Evolutionary conservation across 2,329 filamentous ascomycete species (phyloP).

Genomic region (Arthroderma sp.): DNA sequence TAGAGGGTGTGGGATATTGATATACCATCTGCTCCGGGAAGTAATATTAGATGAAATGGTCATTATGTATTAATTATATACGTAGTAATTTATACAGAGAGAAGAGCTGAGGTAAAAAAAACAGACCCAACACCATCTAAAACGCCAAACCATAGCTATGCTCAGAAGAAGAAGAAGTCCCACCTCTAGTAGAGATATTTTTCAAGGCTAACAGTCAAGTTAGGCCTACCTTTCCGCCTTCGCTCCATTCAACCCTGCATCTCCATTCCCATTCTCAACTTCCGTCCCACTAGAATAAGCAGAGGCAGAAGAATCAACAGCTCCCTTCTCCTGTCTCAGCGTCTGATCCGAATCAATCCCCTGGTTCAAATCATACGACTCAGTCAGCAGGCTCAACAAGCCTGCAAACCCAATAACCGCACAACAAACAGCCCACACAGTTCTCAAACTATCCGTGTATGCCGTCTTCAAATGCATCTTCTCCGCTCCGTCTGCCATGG

Average conservation of each 20-base stretch:
- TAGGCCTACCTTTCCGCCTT: too few species aligned
- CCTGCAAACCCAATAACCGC: constrained; percentile 40
- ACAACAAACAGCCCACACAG: constrained; percentile 44
- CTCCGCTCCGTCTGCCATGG: constrained; percentile 32
- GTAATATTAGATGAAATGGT: too few species aligned
- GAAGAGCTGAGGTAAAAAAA: too few species aligned
- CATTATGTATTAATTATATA: too few species aligned
- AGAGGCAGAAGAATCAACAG: background rate
- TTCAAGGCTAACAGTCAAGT: too few species aligned
- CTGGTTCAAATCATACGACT: constrained; percentile 36
- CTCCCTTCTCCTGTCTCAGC: constrained; percentile 26
- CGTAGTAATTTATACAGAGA: too few species aligned
- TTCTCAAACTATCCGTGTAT: constrained; percentile 42
- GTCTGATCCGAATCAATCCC: constrained; percentile 37
- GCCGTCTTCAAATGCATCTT: constrained; percentile 37
- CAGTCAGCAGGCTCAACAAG: constrained; percentile 39
- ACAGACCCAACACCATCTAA: too few species aligned
- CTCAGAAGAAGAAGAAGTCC: too few species aligned
- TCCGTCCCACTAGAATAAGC: background rate
- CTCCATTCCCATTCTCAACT: background rate
- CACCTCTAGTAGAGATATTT: too few species aligned
- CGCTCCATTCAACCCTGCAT: background rate
- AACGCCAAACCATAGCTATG: too few species aligned
- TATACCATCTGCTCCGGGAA: too few species aligned
- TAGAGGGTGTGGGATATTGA: too few species aligned